A percentile compares a stretch with the other conserved stretches of the same genome.
Evolutionary conservation across 164 flowering plant genomes (phyloP).

Genomic region (Macadamia tetraphylla): DNA sequence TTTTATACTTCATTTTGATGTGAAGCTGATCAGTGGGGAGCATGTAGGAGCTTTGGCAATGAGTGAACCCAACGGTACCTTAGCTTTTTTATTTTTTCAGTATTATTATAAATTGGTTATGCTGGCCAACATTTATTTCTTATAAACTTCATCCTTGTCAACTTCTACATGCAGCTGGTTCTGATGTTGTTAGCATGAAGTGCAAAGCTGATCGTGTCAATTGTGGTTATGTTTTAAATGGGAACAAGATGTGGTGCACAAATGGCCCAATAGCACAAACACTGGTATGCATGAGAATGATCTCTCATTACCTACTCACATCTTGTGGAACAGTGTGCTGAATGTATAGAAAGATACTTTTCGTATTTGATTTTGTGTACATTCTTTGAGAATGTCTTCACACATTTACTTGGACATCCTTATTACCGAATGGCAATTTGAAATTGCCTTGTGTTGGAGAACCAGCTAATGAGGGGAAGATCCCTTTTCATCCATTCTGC

Average conservation of each 20-base stretch:
- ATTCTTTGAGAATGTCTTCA: too few species aligned
- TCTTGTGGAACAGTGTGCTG: neutral
- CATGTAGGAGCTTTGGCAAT: conserved; percentile 99
- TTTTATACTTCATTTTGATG: conserved; percentile 3
- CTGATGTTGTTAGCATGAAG: conserved; percentile 99
- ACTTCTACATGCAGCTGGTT: conserved; percentile 65
- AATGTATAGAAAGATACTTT: neutral
- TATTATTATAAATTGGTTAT: neutral
- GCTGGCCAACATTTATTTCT: too few species aligned
- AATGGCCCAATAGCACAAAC: conserved; percentile 94
- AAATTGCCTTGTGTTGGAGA: too few species aligned
- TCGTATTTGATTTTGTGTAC: too few species aligned
- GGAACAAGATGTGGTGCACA: conserved; percentile 99
- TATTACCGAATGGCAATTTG: too few species aligned
- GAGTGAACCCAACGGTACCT: conserved; percentile 98
- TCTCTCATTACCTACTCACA: neutral
- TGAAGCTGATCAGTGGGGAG: conserved; percentile 95
- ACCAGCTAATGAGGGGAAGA: too few species aligned
- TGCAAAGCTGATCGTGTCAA: conserved; percentile 93
- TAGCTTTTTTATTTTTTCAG: neutral
- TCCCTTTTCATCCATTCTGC: too few species aligned
- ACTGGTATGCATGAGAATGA: conserved; percentile 37
- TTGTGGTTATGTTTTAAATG: conserved; percentile 89
- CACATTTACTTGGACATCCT: too few species aligned
- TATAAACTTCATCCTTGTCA: neutral